A percentile compares a stretch with the other conserved stretches of the same genome.
phyloP scores from a whole-genome alignment of 2,329 filamentous ascomycete species.

The Pseudogymnoascus sp. region DNA sequence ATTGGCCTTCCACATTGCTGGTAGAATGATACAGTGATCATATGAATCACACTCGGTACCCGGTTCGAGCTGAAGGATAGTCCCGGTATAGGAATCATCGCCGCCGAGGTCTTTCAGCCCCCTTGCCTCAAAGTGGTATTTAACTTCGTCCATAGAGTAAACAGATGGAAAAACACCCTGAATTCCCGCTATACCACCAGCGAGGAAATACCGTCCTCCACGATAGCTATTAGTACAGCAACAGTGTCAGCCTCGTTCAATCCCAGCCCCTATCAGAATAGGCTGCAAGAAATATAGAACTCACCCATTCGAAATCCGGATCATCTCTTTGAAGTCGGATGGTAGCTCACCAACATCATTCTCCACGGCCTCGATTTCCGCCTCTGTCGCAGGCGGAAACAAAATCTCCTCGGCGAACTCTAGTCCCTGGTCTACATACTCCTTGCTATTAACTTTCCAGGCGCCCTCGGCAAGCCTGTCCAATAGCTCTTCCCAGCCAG shows the following conservation, averaged over 20 bases:
- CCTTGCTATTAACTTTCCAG: slow-evolving; percentile 13
- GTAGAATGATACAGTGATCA: too few relatives aligned
- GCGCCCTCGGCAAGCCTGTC: slow-evolving; percentile 14
- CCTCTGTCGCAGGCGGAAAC: slow-evolving; percentile 14
- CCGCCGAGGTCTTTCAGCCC: too few relatives aligned
- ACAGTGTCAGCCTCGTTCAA: neutral
- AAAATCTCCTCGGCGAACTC: slow-evolving; percentile 11
- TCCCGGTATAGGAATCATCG: too few relatives aligned
- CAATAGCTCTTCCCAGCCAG: slow-evolving; percentile 15
- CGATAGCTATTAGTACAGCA: slow-evolving; percentile 11
- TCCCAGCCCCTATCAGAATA: neutral
- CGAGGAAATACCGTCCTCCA: slow-evolving; percentile 15
- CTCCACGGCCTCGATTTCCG: slow-evolving; percentile 14
- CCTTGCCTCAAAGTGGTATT: neutral
- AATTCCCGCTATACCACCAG: slow-evolving; percentile 14
- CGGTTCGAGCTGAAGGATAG: too few relatives aligned
- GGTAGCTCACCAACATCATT: slow-evolving; percentile 12
- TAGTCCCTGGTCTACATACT: slow-evolving; percentile 11
- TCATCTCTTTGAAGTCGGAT: slow-evolving; percentile 16
- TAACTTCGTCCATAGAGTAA: neutral
- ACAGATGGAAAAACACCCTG: neutral
- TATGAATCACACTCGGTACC: too few relatives aligned
- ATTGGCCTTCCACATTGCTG: too few relatives aligned
- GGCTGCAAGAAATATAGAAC: neutral
- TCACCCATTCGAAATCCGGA: slow-evolving; percentile 15